Percentiles rank a stretch among this genome's conserved stretches.
These are phyloP conservation scores for Adansonia rubrostipa DNA, from an alignment of 441 rosid species.

Conservation along the genomic window DNA sequence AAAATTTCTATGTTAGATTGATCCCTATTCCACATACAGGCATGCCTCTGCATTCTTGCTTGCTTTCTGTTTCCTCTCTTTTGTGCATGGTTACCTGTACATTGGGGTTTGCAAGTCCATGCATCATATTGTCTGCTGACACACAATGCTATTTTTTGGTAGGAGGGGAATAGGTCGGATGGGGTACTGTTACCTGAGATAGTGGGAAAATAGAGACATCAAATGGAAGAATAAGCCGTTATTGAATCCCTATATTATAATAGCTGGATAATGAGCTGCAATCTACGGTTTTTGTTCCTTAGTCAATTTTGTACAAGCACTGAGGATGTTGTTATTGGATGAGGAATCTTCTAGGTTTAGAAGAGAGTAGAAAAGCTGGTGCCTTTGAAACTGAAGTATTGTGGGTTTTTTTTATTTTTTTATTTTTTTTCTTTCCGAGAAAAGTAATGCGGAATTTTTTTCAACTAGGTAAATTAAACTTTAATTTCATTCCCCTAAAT, in stretches of 20 bases:
- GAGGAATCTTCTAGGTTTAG: neutral
- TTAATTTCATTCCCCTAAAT: conserved; percentile 3
- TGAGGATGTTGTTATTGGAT: neutral
- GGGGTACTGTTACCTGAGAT: conserved; percentile 1
- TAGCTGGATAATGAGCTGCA: neutral
- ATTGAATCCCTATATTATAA: neutral
- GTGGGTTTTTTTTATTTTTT: too few relatives aligned
- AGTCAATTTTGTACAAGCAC: neutral
- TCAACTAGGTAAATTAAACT: neutral
- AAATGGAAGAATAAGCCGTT: neutral
- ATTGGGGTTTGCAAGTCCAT: conserved; percentile 2
- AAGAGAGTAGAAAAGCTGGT: conserved; percentile 6
- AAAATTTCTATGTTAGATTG: neutral
- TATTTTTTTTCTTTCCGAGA: neutral
- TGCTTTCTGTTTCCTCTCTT: neutral
- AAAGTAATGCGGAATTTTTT: neutral
- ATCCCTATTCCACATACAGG: neutral
- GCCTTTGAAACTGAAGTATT: neutral
- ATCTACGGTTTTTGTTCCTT: neutral
- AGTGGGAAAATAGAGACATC: neutral
- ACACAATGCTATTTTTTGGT: neutral
- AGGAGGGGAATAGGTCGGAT: neutral
- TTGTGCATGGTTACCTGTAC: conserved; percentile 8
- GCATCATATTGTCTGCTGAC: neutral
- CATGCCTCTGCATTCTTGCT: neutral